Percentiles rank a stretch among this genome's conserved stretches.
phyloP scores from a whole-genome alignment of 1,284 basidiomycete genomes.

The Quambalaria eucalypti region DNA sequence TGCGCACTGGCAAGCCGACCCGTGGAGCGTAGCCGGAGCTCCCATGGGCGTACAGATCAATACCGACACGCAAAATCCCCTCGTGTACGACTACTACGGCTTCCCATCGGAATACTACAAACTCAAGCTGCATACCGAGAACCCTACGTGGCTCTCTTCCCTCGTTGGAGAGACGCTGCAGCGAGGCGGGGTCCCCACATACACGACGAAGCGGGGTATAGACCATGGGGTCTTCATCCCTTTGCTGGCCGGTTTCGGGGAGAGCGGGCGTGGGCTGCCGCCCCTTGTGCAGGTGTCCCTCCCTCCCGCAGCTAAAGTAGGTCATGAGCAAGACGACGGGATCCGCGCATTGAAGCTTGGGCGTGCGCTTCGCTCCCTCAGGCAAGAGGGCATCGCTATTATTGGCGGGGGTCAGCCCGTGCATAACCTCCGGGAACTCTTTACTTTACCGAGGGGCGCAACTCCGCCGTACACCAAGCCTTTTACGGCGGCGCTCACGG shows the following conservation, averaged over 20 bases:
- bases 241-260: conserved; percentile 47
- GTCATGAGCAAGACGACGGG: conserved; percentile 13
- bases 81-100: conserved; percentile 51
- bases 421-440: conserved; percentile 29
- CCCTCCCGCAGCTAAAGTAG: conserved; percentile 34
- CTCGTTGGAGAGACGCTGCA: conserved; percentile 35
- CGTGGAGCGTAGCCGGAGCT: conserved; percentile 8
- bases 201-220: conserved; percentile 43
- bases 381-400: conserved; percentile 31
- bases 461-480: neutral
- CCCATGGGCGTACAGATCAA: conserved; percentile 17
- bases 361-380: conserved; percentile 43
- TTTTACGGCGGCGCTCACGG: conserved; percentile 3
- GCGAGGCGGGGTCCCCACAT: conserved; percentile 23
- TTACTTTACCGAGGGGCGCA: neutral
- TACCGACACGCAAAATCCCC: conserved; percentile 44
- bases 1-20: conserved; percentile 51
- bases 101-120: conserved; percentile 50
- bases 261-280: conserved; percentile 20
- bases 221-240: conserved; percentile 52
- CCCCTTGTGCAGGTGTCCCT: conserved; percentile 50
- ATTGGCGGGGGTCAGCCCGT: conserved; percentile 32
- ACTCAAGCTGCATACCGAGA: conserved; percentile 40
- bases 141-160: conserved; percentile 28
- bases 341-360: conserved; percentile 48